A percentile compares a stretch with the other conserved stretches of the same genome.
phyloP scores from a whole-genome alignment of 495 filamentous ascomycete genomes.

The Penicillium crystallinum region DNA sequence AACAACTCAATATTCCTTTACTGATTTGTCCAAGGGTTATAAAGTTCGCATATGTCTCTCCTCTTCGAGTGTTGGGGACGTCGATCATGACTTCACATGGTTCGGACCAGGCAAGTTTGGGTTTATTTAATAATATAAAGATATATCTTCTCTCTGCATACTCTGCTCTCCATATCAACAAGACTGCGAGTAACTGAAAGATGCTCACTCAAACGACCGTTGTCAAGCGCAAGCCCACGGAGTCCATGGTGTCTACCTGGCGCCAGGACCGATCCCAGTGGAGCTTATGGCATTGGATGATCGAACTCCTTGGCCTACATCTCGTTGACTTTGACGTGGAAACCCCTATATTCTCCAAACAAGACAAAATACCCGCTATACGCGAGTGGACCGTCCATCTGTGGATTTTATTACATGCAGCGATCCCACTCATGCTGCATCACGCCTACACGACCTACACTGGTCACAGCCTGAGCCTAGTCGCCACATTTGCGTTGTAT shows the following conservation, averaged over 20 bases:
- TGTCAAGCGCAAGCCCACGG: slow-evolving; percentile 14
- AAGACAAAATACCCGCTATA: slow-evolving; percentile 21
- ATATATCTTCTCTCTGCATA: background rate
- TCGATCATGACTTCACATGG: slow-evolving; percentile 19
- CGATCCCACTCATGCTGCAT: slow-evolving; percentile 18
- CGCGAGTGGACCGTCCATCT: slow-evolving; percentile 21
- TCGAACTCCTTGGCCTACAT: slow-evolving; percentile 22
- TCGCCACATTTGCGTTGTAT: slow-evolving; percentile 20
- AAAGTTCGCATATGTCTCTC: background rate
- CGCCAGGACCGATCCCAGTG: slow-evolving; percentile 22
- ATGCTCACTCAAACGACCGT: slow-evolving; percentile 6
- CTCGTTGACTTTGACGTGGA: slow-evolving; percentile 12
- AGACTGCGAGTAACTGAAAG: background rate
- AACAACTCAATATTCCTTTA: background rate
- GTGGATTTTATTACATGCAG: slow-evolving; percentile 23
- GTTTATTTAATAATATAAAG: slow-evolving; percentile 5
- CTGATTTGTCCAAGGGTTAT: slow-evolving; percentile 5
- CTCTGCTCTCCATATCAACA: background rate
- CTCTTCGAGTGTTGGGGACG: background rate
- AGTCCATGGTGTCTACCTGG: slow-evolving; percentile 30
- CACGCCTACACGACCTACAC: slow-evolving; percentile 19
- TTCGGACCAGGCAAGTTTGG: background rate
- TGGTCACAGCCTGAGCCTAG: slow-evolving; percentile 7
- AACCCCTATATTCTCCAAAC: slow-evolving; percentile 22
- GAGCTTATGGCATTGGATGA: slow-evolving; percentile 19